Evolutionary conservation across 805 yeast species (phyloP).

Genomic region (Ogataea haglerorum): DNA sequence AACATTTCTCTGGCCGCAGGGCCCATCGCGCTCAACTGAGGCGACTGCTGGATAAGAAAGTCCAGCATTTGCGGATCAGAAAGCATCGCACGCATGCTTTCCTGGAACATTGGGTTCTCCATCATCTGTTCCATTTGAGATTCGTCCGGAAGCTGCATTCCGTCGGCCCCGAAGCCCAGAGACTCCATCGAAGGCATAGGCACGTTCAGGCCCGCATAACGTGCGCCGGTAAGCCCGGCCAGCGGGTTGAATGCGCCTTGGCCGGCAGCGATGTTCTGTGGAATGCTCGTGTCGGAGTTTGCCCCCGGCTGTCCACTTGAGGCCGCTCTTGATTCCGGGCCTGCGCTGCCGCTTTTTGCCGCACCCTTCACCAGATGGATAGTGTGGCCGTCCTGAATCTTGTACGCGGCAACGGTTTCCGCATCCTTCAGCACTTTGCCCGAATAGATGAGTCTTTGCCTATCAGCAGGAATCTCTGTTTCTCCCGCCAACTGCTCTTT

Average conservation of each 20-base stretch:
- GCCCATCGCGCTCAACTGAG: slow-evolving; percentile 81
- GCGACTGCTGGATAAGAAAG: slow-evolving; percentile 74
- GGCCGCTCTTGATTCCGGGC: slow-evolving; percentile 16
- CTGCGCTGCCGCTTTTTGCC: slow-evolving; percentile 27
- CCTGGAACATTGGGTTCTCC: slow-evolving; percentile 78
- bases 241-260: slow-evolving; percentile 85
- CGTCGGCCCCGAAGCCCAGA: slow-evolving; percentile 81
- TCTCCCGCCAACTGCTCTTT: slow-evolving; percentile 61
- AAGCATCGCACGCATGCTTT: slow-evolving; percentile 76
- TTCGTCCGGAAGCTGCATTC: slow-evolving; percentile 75
- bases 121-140: slow-evolving; percentile 73
- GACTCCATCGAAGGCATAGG: slow-evolving; percentile 75
- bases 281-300: slow-evolving; percentile 40
- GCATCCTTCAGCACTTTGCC: slow-evolving; percentile 89
- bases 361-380: slow-evolving; percentile 88
- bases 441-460: slow-evolving; percentile 87
- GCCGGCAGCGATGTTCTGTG: slow-evolving; percentile 84
- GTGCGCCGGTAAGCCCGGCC: slow-evolving; percentile 90
- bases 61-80: slow-evolving; percentile 88
- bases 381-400: slow-evolving; percentile 81
- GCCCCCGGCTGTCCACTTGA: slow-evolving; percentile 27
- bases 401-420: slow-evolving; percentile 71
- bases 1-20: slow-evolving; percentile 85
- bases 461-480: slow-evolving; percentile 66
- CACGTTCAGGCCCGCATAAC: slow-evolving; percentile 84